Conservation (phyloP, 179 eudicot genomes). For the Nepenthes alata region DNA sequence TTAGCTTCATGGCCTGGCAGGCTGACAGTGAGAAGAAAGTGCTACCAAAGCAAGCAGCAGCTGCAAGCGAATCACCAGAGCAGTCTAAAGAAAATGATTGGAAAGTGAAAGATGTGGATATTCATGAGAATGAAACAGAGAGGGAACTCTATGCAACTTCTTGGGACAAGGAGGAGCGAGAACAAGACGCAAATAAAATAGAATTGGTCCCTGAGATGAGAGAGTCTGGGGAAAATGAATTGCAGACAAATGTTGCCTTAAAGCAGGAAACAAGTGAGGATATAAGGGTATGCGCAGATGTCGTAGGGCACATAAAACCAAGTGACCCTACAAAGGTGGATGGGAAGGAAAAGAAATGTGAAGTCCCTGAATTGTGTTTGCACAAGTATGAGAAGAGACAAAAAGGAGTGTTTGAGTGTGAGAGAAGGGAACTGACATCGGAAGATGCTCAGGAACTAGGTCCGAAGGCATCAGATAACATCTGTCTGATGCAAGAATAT, state of each 20-base stretch:
- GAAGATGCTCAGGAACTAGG: constrained; percentile 13
- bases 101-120: constrained; percentile 18
- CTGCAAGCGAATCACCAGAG: constrained; percentile 19
- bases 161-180: constrained; percentile 5
- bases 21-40: constrained; percentile 23
- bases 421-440: constrained; percentile 12
- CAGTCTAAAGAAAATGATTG: constrained; percentile 17
- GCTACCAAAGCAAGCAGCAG: constrained; percentile 21
- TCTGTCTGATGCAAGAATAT: constrained; percentile 7
- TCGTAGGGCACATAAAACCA: constrained; percentile 8
- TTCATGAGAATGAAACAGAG: constrained; percentile 4
- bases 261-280: constrained; percentile 4
- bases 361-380: constrained; percentile 6
- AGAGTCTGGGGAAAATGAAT: constrained; percentile 1
- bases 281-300: constrained; percentile 5
- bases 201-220: neutral
- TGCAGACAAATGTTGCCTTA: constrained; percentile 1
- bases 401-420: constrained; percentile 15
- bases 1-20: constrained; percentile 34
- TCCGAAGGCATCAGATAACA: constrained; percentile 10
- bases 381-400: constrained; percentile 12
- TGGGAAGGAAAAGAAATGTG: constrained; percentile 10
- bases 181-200: constrained; percentile 3
- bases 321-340: constrained; percentile 16
- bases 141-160: constrained; percentile 4